Evolutionary conservation across 129 eudicot species (phyloP).

Genomic region (Flaveria ramosissima): DNA sequence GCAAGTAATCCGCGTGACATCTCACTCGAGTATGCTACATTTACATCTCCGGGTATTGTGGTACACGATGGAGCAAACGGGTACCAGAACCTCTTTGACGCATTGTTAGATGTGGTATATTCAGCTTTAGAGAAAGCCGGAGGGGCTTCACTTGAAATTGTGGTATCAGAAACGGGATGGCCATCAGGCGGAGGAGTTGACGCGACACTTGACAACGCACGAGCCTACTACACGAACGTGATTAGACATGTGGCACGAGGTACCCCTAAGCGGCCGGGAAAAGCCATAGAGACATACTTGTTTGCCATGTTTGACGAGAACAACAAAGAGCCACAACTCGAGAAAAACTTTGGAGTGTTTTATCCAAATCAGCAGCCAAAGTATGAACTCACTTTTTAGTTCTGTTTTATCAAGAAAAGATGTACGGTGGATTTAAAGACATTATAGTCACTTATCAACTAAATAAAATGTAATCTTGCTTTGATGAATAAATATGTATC

Average conservation of each 20-base stretch:
- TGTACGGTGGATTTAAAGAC: too few relatives aligned
- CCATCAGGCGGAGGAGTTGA: slow-evolving; percentile 42
- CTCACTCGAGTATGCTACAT: slow-evolving; percentile 41
- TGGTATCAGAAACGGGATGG: slow-evolving; percentile 48
- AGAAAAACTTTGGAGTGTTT: not conserved
- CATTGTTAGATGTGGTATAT: slow-evolving; percentile 35
- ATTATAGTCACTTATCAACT: too few relatives aligned
- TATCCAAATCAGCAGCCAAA: too few relatives aligned
- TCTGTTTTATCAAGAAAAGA: too few relatives aligned
- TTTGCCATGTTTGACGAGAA: slow-evolving; percentile 53
- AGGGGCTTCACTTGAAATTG: slow-evolving; percentile 38
- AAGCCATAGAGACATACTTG: slow-evolving; percentile 41
- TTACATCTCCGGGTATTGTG: slow-evolving; percentile 35
- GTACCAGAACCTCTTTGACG: slow-evolving; percentile 48
- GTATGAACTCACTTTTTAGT: too few relatives aligned
- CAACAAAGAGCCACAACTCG: slow-evolving; percentile 44
- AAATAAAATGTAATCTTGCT: too few relatives aligned
- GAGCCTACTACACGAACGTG: slow-evolving; percentile 34
- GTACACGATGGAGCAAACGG: slow-evolving; percentile 41
- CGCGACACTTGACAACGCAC: slow-evolving; percentile 43
- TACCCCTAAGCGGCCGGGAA: slow-evolving; percentile 43
- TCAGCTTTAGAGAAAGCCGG: slow-evolving; percentile 38
- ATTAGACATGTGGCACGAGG: slow-evolving; percentile 37
- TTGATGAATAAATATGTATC: too few relatives aligned
- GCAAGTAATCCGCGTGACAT: slow-evolving; percentile 4